Evolutionary conservation across 169 alveolate genomes (phyloP).

Genomic region (Cryptosporidium felis): DNA sequence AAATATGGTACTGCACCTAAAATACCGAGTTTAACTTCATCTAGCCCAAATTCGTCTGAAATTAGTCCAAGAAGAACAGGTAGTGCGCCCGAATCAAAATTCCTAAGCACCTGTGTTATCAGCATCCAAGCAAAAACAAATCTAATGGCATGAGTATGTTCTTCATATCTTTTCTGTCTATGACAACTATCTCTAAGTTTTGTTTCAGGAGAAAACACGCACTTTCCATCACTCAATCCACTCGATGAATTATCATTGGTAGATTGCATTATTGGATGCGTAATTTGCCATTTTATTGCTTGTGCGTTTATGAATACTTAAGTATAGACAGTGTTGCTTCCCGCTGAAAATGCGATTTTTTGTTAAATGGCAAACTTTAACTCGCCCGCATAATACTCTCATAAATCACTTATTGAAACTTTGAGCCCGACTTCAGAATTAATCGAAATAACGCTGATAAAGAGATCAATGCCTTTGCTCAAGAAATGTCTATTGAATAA

Average conservation of each 20-base stretch:
- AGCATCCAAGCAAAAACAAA: constrained; percentile 66
- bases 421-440: constrained; percentile 34
- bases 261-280: constrained; percentile 1
- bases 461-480: not conserved
- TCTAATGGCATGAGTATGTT: constrained; percentile 64
- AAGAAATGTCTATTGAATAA: not conserved
- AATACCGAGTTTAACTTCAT: constrained; percentile 48
- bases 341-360: constrained; percentile 11
- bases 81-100: constrained; percentile 61
- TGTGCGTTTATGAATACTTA: too few relatives aligned
- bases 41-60: constrained; percentile 56
- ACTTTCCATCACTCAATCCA: not conserved
- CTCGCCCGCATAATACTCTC: not conserved
- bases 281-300: constrained; percentile 1
- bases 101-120: constrained; percentile 48
- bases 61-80: constrained; percentile 68
- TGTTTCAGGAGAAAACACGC: not conserved
- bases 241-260: constrained; percentile 8
- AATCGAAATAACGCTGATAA: constrained; percentile 25
- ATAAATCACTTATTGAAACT: not conserved
- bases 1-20: constrained; percentile 68
- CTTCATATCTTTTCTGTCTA: constrained; percentile 15
- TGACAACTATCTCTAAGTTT: not conserved
- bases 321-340: not conserved
- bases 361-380: not conserved